Base-by-base conservation (phyloP, 192 early-diverging fungal species). In the Rhizophagus clarus region DNA sequence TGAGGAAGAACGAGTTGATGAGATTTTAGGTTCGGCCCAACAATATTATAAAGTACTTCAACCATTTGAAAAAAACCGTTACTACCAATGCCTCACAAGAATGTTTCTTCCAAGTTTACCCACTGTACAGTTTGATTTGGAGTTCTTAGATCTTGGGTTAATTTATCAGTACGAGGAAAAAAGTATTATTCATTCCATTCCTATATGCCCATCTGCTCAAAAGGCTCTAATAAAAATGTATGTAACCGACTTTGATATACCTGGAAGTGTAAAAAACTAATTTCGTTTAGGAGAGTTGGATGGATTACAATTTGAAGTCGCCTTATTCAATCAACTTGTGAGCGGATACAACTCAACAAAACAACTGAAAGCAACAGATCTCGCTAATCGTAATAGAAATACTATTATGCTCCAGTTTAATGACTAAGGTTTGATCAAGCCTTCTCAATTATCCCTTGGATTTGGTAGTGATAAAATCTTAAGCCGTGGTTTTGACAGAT, bases 171-270 rank as follows among this genome's bases (percentile, higher is more conserved):
- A 63, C 74, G 71, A 72, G 68, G 76, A 80, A 56, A 67, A 32
- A 37, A 12, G 17, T 20, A 29, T 72, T 60, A 81, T 70, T 56
- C 62, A 60, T 61, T 31, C 77, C 62, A 68, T 77, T 32, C 79
- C 79, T 75, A 37, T 85, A 81, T 85, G 76, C 51, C 76, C 61
- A 15, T 47, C 81, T 32, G 82, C 81, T 72, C 75, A 78, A 68
- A 77, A 70, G 32, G 84, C 81, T 42, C 70, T 82, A 51, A 61
- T 84, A 72, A 70, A 84, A 71, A 61, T 80, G 34, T 84, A 82
- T 74, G 79, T 40, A n/a, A n/a, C n/a, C n/a, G n/a, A n/a, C n/a
- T 26, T 82, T 26, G 63, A 76, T 12, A 56, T 82, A 61, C 61
- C 77, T 20, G 68, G 80, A 62, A 74, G 67, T 66, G 77, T 61